Evolutionary conservation across 495 filamentous ascomycete genomes (phyloP).

Genomic region (Xylaria palmicola): DNA sequence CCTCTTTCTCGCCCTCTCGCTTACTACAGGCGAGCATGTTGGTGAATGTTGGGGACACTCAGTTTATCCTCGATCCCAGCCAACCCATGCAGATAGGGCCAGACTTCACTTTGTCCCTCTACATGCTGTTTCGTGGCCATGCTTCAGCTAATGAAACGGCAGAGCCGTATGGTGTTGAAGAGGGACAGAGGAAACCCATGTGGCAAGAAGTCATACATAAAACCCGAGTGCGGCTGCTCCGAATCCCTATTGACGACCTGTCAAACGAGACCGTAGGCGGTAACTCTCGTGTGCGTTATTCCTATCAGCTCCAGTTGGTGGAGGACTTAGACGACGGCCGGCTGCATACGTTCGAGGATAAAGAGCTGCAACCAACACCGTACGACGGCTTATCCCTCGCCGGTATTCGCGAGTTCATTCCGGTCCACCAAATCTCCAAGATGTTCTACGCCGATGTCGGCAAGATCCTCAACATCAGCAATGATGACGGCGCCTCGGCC

Average conservation of each 20-base stretch:
- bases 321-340: slow-evolving; percentile 94
- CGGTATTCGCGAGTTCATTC: slow-evolving; percentile 80
- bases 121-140: slow-evolving; percentile 94
- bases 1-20: slow-evolving; percentile 70
- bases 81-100: slow-evolving; percentile 82
- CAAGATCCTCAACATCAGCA: slow-evolving; percentile 86
- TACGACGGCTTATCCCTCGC: slow-evolving; percentile 72
- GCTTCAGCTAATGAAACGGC: slow-evolving; percentile 34
- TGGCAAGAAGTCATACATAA: slow-evolving; percentile 99
- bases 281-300: slow-evolving; percentile 52
- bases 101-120: slow-evolving; percentile 83
- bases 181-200: slow-evolving; percentile 65
- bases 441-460: slow-evolving; percentile 98
- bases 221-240: slow-evolving; percentile 74
- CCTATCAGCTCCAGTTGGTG: slow-evolving; percentile 84
- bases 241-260: slow-evolving; percentile 37
- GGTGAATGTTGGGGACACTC: slow-evolving; percentile 81
- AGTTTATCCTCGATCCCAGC: slow-evolving; percentile 66
- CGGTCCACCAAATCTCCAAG: slow-evolving; percentile 88
- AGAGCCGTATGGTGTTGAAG: slow-evolving; percentile 46
- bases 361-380: slow-evolving; percentile 51
- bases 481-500: slow-evolving; percentile 70
- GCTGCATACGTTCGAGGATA: slow-evolving; percentile 77
- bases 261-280: slow-evolving; percentile 22
- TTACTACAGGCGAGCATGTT: slow-evolving; percentile 93